Conservation (phyloP, 2,329 filamentous ascomycete genomes). For the Harringtonia lauricola region DNA sequence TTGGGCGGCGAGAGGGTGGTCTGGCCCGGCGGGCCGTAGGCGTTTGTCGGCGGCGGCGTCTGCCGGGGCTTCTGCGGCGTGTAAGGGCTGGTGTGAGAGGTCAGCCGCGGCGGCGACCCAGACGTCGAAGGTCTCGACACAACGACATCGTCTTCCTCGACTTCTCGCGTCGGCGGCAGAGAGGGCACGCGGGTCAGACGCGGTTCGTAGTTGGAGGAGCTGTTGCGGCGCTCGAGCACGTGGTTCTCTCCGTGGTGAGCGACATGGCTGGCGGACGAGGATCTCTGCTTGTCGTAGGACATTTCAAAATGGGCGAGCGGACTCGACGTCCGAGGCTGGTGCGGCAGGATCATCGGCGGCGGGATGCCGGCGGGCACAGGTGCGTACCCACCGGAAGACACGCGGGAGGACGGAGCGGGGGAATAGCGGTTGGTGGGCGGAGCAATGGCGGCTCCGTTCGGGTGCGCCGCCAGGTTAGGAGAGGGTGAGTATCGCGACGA, state of each 20-base stretch:
- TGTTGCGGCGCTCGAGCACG: slow-evolving; percentile 36
- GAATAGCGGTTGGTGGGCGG: slow-evolving; percentile 41
- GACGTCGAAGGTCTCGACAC: slow-evolving; percentile 11
- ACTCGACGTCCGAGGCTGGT: slow-evolving; percentile 54
- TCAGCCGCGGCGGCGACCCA: slow-evolving; percentile 5
- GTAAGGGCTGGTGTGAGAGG: slow-evolving; percentile 4
- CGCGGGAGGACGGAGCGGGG: slow-evolving; percentile 30
- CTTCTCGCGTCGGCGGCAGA: slow-evolving; percentile 49
- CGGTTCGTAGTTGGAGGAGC: slow-evolving; percentile 41
- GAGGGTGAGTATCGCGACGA: slow-evolving; percentile 50
- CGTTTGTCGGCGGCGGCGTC: slow-evolving; percentile 33
- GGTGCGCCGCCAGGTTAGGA: slow-evolving; percentile 23
- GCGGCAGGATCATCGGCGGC: slow-evolving; percentile 37
- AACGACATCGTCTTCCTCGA: slow-evolving; percentile 43
- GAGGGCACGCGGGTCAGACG: slow-evolving; percentile 43
- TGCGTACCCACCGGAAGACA: slow-evolving; percentile 27
- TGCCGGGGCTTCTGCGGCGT: slow-evolving; percentile 19
- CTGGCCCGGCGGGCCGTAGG: background rate
- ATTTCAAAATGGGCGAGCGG: slow-evolving; percentile 54
- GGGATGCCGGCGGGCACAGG: slow-evolving; percentile 23
- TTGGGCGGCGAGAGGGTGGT: slow-evolving; percentile 44
- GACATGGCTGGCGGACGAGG: slow-evolving; percentile 14
- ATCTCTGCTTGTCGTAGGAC: slow-evolving; percentile 23
- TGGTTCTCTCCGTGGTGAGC: slow-evolving; percentile 25
- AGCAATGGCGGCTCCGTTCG: slow-evolving; percentile 27